Evolutionary conservation across 2,329 filamentous ascomycete genomes (phyloP).

Genomic region (Drechslera avenae): DNA sequence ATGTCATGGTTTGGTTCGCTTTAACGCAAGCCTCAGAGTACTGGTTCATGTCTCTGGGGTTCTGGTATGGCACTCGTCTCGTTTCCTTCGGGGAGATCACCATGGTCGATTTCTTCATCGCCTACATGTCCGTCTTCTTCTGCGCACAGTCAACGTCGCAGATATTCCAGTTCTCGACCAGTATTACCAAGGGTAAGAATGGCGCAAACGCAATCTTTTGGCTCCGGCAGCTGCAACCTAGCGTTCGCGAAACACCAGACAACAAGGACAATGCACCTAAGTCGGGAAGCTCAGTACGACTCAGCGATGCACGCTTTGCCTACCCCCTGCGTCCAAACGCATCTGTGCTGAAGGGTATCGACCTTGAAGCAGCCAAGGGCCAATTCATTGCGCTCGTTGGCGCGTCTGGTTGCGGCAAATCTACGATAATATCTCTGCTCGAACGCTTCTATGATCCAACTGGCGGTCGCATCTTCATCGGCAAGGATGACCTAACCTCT

Average conservation of each 20-base stretch:
- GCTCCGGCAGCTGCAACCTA: slow-evolving; percentile 43
- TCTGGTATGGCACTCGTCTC: slow-evolving; percentile 64
- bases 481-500: slow-evolving; percentile 66
- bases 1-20: slow-evolving; percentile 67
- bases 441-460: slow-evolving; percentile 93
- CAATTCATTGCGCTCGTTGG: slow-evolving; percentile 61
- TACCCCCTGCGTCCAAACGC: slow-evolving; percentile 86
- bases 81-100: slow-evolving; percentile 57
- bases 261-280: slow-evolving; percentile 12
- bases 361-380: slow-evolving; percentile 56
- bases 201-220: slow-evolving; percentile 64
- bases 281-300: slow-evolving; percentile 1
- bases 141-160: slow-evolving; percentile 41
- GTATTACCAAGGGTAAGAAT: slow-evolving; percentile 91
- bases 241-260: slow-evolving; percentile 37
- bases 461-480: slow-evolving; percentile 66
- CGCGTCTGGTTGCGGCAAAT: slow-evolving; percentile 84
- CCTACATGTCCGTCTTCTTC: slow-evolving; percentile 1
- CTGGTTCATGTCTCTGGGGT: slow-evolving; percentile 76
- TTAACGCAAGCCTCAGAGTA: slow-evolving; percentile 81
- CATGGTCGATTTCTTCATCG: slow-evolving; percentile 73
- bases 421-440: slow-evolving; percentile 86
- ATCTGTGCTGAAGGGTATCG: slow-evolving; percentile 68
- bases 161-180: slow-evolving; percentile 11
- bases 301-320: slow-evolving; percentile 83